Percentiles rank a stretch among this genome's conserved stretches.
These are phyloP conservation scores for Umbelopsis sp. DNA, from an alignment of 192 early-diverging fungal species.

Conservation along the genomic window DNA sequence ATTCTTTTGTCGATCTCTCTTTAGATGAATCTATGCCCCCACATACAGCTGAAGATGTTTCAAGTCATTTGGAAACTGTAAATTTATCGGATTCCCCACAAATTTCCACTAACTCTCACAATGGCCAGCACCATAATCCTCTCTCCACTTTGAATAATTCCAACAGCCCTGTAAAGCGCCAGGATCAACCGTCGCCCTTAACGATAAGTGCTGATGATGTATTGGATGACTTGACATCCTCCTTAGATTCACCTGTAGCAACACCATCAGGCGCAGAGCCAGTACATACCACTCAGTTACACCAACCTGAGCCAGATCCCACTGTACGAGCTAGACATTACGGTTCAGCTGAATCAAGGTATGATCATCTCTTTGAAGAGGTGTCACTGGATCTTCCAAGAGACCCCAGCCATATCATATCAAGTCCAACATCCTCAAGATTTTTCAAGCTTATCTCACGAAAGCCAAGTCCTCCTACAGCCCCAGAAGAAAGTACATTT, in stretches of 20 bases:
- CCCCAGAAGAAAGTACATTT: not conserved
- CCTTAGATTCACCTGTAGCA: not conserved
- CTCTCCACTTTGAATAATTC: not conserved
- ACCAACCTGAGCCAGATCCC: not conserved
- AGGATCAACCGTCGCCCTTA: not conserved
- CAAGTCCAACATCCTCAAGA: constrained; percentile 9
- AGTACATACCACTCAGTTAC: not conserved
- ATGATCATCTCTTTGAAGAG: constrained; percentile 46
- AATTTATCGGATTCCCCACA: not conserved
- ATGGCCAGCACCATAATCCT: not conserved
- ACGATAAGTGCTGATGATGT: constrained; percentile 20
- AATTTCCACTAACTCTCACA: not conserved
- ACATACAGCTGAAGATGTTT: not conserved
- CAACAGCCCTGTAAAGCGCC: not conserved
- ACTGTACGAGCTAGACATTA: not conserved
- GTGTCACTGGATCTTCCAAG: constrained; percentile 42
- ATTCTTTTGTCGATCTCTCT: not conserved
- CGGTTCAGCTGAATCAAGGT: constrained; percentile 8
- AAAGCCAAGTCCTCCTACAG: constrained; percentile 1
- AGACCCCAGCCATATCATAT: not conserved
- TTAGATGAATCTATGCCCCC: not conserved
- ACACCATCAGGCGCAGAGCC: not conserved
- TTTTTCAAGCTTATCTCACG: constrained; percentile 35
- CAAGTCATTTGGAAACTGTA: not conserved
- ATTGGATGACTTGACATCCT: constrained; percentile 26